phyloP scores from a whole-genome alignment of 2,329 filamentous ascomycete species.

The Penicillium oxalicum region DNA sequence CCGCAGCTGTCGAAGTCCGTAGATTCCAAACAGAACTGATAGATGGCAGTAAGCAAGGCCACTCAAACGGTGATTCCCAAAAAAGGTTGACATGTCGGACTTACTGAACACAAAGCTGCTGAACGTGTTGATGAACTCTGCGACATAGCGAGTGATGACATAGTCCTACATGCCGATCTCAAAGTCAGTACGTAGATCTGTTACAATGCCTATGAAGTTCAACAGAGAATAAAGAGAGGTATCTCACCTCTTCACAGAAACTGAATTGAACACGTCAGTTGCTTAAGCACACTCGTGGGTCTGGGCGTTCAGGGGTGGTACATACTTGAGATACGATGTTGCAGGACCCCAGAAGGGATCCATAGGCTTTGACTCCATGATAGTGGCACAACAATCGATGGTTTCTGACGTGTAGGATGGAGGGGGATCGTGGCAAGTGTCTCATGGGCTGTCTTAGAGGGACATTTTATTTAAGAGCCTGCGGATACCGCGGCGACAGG shows the following conservation, averaged over 20 bases:
- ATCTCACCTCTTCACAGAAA: constrained; percentile 27
- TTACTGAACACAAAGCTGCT: constrained; percentile 38
- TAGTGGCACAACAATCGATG: not conserved
- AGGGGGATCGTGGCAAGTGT: not conserved
- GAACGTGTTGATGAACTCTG: constrained; percentile 44
- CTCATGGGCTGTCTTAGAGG: not conserved
- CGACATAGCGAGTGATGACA: constrained; percentile 40
- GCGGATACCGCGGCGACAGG: constrained; percentile 1
- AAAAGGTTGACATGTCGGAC: not conserved
- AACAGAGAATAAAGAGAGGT: not conserved
- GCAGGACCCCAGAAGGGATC: constrained; percentile 24
- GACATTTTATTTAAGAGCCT: not conserved
- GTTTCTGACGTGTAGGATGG: not conserved
- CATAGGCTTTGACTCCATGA: constrained; percentile 2
- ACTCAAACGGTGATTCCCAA: too few species aligned
- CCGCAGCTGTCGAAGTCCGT: constrained; percentile 30
- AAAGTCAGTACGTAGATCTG: not conserved
- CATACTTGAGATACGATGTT: constrained; percentile 28
- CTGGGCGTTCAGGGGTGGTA: not conserved
- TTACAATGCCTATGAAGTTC: not conserved
- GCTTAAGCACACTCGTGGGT: not conserved
- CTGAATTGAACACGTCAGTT: constrained; percentile 8
- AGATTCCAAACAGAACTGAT: constrained; percentile 36
- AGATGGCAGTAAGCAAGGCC: not conserved
- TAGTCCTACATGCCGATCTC: constrained; percentile 26